phyloP scores from a whole-genome alignment of 1,284 basidiomycete species.

The Xerocomus nothofagi region DNA sequence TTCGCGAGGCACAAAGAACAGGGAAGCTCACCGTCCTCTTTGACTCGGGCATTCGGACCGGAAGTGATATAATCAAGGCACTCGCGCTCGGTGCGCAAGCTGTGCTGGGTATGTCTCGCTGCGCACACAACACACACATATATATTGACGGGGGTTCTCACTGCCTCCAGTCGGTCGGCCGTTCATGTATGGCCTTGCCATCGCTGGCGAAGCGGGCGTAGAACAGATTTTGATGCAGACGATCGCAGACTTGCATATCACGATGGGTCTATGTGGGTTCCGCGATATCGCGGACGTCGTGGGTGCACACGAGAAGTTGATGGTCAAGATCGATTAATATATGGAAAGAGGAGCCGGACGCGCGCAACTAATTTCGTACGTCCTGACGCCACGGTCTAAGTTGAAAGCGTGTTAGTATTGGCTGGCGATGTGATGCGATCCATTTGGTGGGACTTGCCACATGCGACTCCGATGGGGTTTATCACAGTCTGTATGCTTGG shows the following conservation, averaged over 20 bases:
- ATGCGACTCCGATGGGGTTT: no score
- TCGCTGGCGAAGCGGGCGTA: constrained; percentile 55
- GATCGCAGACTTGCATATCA: constrained; percentile 56
- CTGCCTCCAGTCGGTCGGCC: constrained; percentile 42
- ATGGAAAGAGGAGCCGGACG: background rate
- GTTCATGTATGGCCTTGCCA: constrained; percentile 52
- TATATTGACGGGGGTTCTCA: background rate
- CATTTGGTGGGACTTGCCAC: no score
- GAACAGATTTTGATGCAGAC: constrained; percentile 51
- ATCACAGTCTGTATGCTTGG: background rate
- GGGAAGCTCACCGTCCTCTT: constrained; percentile 71
- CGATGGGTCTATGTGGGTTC: constrained; percentile 47
- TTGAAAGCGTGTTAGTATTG: no score
- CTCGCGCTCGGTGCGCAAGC: constrained; percentile 69
- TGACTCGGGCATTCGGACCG: constrained; percentile 78
- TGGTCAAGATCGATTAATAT: constrained; percentile 21
- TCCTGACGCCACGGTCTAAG: background rate
- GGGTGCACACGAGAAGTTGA: constrained; percentile 32
- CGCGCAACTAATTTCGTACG: background rate
- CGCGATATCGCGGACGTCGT: constrained; percentile 40
- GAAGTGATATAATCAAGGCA: constrained; percentile 76
- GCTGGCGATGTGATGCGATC: background rate
- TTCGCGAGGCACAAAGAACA: constrained; percentile 55
- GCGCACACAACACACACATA: no score
- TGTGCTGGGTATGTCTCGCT: constrained; percentile 49